phyloP scores from a whole-genome alignment of 2,329 filamentous ascomycete genomes.

The Gaeumannomyces sp. region DNA sequence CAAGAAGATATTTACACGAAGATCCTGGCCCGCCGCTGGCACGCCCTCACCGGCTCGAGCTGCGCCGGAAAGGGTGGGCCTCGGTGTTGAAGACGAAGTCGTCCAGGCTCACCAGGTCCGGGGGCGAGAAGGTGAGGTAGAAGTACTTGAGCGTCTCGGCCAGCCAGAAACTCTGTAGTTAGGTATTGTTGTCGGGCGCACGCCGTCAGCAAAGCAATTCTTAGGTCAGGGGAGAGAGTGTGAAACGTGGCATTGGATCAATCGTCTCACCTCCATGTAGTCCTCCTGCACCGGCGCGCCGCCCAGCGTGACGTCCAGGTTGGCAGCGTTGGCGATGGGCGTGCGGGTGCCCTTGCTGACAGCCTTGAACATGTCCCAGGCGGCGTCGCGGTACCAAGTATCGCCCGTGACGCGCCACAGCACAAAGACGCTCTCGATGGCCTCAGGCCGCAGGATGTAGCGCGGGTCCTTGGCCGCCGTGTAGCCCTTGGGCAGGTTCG shows the following conservation, averaged over 20 bases:
- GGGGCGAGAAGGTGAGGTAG: constrained; percentile 63
- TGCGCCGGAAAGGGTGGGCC: constrained; percentile 37
- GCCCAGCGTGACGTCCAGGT: constrained; percentile 29
- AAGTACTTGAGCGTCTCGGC: constrained; percentile 74
- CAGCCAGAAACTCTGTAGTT: constrained; percentile 56
- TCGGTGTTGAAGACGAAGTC: constrained; percentile 61
- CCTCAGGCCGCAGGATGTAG: constrained; percentile 62
- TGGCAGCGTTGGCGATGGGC: constrained; percentile 15
- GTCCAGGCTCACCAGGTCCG: constrained; percentile 57
- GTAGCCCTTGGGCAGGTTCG: background rate
- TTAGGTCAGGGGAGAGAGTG: background rate
- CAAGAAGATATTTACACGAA: too few species aligned
- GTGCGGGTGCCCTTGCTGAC: constrained; percentile 55
- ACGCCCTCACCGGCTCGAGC: background rate
- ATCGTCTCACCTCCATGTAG: constrained; percentile 16
- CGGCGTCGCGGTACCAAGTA: constrained; percentile 64
- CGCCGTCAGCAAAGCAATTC: background rate
- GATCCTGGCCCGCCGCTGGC: too few species aligned
- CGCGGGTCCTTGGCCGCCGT: constrained; percentile 23
- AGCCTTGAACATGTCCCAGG: constrained; percentile 71
- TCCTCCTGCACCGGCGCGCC: constrained; percentile 36
- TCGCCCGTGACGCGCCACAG: constrained; percentile 75
- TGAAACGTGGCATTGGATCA: background rate
- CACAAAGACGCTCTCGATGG: constrained; percentile 68
- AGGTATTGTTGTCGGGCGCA: background rate